Percentiles rank a stretch among this genome's conserved stretches.
phyloP scores from a whole-genome alignment of 2,329 filamentous ascomycete genomes.

The Xylariaceae sp. region DNA sequence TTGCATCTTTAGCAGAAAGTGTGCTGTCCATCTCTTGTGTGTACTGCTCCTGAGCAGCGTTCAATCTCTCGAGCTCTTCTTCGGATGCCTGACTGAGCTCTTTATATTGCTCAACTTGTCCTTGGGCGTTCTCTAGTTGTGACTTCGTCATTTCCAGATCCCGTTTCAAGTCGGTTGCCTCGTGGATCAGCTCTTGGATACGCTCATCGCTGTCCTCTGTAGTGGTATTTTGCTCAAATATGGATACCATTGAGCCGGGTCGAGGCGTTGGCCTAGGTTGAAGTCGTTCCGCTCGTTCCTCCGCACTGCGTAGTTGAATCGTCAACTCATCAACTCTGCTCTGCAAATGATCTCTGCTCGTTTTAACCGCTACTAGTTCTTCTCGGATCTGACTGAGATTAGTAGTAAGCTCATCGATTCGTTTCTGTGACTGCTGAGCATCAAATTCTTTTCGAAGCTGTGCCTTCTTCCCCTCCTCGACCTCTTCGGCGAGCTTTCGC shows the following conservation, averaged over 20 bases:
- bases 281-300: constrained; percentile 82
- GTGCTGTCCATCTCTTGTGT: constrained; percentile 82
- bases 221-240: constrained; percentile 46
- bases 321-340: constrained; percentile 86
- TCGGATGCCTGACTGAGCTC: constrained; percentile 86
- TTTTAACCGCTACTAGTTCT: constrained; percentile 85
- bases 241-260: constrained; percentile 50
- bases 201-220: constrained; percentile 63
- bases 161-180: constrained; percentile 85
- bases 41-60: constrained; percentile 83
- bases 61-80: constrained; percentile 81
- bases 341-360: constrained; percentile 86
- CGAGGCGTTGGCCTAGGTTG: constrained; percentile 78
- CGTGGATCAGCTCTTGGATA: constrained; percentile 80
- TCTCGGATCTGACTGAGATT: constrained; percentile 82
- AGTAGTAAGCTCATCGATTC: constrained; percentile 88
- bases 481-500: constrained; percentile 80
- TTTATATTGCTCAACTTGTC: constrained; percentile 86
- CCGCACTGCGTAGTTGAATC: constrained; percentile 84
- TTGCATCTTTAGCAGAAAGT: constrained; percentile 77
- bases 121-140: constrained; percentile 81
- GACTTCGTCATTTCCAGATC: constrained; percentile 81
- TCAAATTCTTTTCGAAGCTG: constrained; percentile 89
- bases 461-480: constrained; percentile 83
- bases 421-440: constrained; percentile 82